Percentiles rank a stretch among this genome's conserved stretches.
phyloP scores from a whole-genome alignment of 495 filamentous ascomycete genomes.

The Eremomyces bilateralis region DNA sequence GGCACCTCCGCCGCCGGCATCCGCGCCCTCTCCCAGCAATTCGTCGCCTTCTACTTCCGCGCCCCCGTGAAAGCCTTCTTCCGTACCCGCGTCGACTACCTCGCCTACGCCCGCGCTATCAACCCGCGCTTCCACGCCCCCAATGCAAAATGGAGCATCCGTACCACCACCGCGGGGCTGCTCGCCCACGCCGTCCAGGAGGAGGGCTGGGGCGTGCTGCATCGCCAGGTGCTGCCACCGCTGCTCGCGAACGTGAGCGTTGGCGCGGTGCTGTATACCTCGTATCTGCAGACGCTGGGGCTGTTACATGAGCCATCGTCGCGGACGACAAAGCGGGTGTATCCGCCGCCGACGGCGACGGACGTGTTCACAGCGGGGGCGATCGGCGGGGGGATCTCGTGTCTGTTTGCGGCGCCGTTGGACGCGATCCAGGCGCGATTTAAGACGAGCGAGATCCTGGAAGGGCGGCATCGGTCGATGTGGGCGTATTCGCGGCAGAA shows the following conservation, averaged over 20 bases:
- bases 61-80: conserved; percentile 83
- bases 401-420: conserved; percentile 62
- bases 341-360: conserved; percentile 44
- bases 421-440: conserved; percentile 72
- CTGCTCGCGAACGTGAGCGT: conserved; percentile 69
- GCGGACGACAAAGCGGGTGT: conserved; percentile 42
- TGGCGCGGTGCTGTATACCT: conserved; percentile 70
- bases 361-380: conserved; percentile 60
- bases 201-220: conserved; percentile 72
- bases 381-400: conserved; percentile 55
- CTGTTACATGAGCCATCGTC: conserved; percentile 50
- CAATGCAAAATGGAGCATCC: conserved; percentile 41
- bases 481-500: conserved; percentile 61
- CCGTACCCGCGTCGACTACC: conserved; percentile 66
- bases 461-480: conserved; percentile 33
- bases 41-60: conserved; percentile 73
- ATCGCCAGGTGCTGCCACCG: conserved; percentile 71
- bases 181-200: conserved; percentile 56
- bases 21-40: conserved; percentile 55
- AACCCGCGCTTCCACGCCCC: conserved; percentile 34
- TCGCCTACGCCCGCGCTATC: conserved; percentile 44
- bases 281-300: conserved; percentile 62
- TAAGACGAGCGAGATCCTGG: conserved; percentile 43
- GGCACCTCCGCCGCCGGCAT: conserved; percentile 55
- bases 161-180: conserved; percentile 56